Base-by-base conservation (phyloP, 495 filamentous ascomycete species). In the Hypoxylon cercidicola region DNA sequence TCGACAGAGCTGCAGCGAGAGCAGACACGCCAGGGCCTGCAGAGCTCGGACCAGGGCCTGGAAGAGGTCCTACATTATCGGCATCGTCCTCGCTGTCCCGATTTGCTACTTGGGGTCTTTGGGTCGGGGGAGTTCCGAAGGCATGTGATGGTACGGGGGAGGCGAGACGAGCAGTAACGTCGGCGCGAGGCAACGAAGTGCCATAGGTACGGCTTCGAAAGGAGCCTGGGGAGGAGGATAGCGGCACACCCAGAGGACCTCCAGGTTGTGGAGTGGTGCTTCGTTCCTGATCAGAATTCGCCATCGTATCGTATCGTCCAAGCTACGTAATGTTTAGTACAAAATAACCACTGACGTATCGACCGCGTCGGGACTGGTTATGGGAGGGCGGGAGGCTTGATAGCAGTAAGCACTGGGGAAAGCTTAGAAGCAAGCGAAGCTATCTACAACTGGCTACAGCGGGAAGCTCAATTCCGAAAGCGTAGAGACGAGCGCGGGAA, bases 1-100 rank as follows among this genome's bases (percentile, higher is more conserved):
- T 83, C 56, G 89, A 89, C 59, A 93, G 78, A 23, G 89, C 90
- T 18, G 89, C 89, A 19, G 90, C 88, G 55, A 93, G 86, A 66
- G 90, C 90, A 25, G 90, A 93, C 19, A 90, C 81, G 1, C 90
- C 90, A 2, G 90, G 90, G 4, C 90, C 90, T 0, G 81, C 85
- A 15, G 71, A 67, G 49, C 74, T 71, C n/a, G 74, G 77, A 37
- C 75, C 80, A 8, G 82, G 72, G n/a, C 85, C 85, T 1, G 85
- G 78, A 18, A 88, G 80, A 55, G 85, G 83, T 16, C 81, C 77
- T 54, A 81, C 54, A 39, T 58, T 71, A 15, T 75, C 81, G 43
- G 70, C 64, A 35, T 64, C 63, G 15, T 57, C 68, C 2, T 70
- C 73, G 23, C 41, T 66, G 5, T 72, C 74, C 40, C 72, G 74